These are phyloP conservation scores for Populus hybrid DNA, from an alignment of 441 rosid species.

Conservation along the genomic window DNA sequence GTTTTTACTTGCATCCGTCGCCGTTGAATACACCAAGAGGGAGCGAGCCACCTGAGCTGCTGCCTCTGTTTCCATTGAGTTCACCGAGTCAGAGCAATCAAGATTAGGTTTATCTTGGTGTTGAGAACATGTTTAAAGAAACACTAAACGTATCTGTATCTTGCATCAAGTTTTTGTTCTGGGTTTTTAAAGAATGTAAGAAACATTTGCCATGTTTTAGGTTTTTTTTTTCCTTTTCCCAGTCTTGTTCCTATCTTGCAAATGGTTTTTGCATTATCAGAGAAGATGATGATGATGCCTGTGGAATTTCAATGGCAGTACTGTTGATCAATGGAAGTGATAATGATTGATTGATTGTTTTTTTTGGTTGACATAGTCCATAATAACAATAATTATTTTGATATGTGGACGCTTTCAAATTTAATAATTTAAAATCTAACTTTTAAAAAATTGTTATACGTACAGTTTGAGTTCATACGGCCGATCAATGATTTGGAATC, in stretches of 20 bases:
- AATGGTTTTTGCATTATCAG: no score
- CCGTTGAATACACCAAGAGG: constrained; percentile 44
- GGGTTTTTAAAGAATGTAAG: background rate
- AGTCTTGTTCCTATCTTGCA: background rate
- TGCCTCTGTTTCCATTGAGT: constrained; percentile 49
- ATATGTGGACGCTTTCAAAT: background rate
- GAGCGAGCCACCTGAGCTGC: constrained; percentile 43
- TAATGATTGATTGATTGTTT: no score
- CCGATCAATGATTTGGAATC: background rate
- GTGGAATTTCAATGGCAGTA: no score
- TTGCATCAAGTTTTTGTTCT: background rate
- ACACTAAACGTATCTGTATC: background rate
- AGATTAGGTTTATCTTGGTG: background rate
- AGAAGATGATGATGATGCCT: no score
- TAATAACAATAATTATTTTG: no score
- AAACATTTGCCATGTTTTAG: background rate
- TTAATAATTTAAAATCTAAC: background rate
- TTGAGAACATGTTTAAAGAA: background rate
- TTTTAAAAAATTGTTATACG: background rate
- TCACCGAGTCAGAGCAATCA: constrained; percentile 24
- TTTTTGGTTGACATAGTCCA: no score
- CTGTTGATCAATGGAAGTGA: background rate
- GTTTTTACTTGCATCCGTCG: constrained; percentile 17
- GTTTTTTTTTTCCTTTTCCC: background rate
- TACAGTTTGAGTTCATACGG: background rate